These are phyloP conservation scores for Camelina sativa DNA, from an alignment of 345 rosid species.

Conservation along the genomic window DNA sequence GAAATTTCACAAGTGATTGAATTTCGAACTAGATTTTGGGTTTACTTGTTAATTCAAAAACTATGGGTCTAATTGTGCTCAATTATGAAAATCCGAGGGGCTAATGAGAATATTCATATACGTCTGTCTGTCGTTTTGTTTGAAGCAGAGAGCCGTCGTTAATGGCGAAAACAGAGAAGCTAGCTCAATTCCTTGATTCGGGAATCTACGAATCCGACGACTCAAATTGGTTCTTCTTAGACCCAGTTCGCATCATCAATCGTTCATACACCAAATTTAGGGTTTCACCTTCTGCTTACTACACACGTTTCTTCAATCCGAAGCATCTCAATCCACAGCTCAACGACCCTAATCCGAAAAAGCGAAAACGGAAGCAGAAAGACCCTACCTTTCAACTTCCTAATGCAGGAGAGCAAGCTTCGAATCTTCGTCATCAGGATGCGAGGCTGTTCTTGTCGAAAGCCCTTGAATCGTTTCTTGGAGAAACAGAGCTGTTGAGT, in stretches of 20 bases:
- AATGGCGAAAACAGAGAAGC: conserved; percentile 48
- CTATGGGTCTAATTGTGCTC: background rate
- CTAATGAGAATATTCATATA: background rate
- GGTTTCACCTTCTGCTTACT: conserved; percentile 69
- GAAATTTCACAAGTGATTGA: background rate
- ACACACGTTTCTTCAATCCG: conserved; percentile 74
- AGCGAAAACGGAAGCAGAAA: conserved; percentile 63
- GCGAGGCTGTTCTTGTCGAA: conserved; percentile 54
- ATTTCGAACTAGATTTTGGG: background rate
- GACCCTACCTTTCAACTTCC: conserved; percentile 37
- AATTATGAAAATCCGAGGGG: background rate
- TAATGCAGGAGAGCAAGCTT: conserved; percentile 69
- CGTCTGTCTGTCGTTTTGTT: background rate
- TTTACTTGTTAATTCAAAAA: background rate
- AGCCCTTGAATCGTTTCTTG: conserved; percentile 56
- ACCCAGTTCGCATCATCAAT: conserved; percentile 72
- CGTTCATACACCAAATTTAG: conserved; percentile 61
- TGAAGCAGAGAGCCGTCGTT: conserved; percentile 27
- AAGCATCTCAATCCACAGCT: conserved; percentile 34
- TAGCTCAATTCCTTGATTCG: conserved; percentile 49
- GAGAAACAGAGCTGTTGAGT: conserved; percentile 53
- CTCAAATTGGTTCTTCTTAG: conserved; percentile 57
- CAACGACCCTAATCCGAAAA: conserved; percentile 44
- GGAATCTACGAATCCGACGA: conserved; percentile 59
- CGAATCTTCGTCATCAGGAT: conserved; percentile 72